Conservation (phyloP, 805 yeast genomes). For the Candida orba region DNA sequence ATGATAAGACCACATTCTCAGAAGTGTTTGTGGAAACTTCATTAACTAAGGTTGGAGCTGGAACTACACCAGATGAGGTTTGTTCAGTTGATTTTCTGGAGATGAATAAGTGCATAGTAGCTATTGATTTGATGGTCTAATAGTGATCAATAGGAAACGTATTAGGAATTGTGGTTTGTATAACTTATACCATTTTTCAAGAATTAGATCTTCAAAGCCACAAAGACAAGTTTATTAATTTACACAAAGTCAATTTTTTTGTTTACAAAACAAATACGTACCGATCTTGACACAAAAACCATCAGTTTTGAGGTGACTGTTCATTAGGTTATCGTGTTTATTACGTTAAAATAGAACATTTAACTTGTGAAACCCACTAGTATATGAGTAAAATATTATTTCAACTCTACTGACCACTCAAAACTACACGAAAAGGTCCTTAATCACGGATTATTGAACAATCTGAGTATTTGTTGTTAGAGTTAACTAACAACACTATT, state of each 20-base stretch:
- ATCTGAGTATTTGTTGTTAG: too few relatives aligned
- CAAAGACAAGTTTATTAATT: neutral
- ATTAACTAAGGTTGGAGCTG: neutral
- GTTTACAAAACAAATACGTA: neutral
- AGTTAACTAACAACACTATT: too few relatives aligned
- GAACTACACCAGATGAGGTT: neutral
- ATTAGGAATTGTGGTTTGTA: too few relatives aligned
- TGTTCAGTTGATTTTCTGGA: conserved; percentile 3
- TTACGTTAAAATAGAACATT: too few relatives aligned
- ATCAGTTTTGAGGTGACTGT: neutral
- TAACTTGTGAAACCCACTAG: too few relatives aligned
- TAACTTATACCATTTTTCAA: neutral
- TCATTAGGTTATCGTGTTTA: too few relatives aligned
- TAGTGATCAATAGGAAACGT: neutral
- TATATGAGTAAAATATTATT: too few relatives aligned
- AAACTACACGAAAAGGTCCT: too few relatives aligned
- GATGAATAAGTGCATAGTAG: conserved; percentile 8
- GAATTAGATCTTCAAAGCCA: neutral
- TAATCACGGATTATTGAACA: too few relatives aligned
- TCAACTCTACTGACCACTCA: too few relatives aligned
- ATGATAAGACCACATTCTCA: neutral
- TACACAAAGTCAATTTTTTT: neutral
- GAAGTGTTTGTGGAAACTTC: neutral
- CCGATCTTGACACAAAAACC: neutral
- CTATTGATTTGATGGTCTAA: neutral